Evolutionary conservation across 768 basidiomycete species (phyloP).

Genomic region (Termitomyces sp.): DNA sequence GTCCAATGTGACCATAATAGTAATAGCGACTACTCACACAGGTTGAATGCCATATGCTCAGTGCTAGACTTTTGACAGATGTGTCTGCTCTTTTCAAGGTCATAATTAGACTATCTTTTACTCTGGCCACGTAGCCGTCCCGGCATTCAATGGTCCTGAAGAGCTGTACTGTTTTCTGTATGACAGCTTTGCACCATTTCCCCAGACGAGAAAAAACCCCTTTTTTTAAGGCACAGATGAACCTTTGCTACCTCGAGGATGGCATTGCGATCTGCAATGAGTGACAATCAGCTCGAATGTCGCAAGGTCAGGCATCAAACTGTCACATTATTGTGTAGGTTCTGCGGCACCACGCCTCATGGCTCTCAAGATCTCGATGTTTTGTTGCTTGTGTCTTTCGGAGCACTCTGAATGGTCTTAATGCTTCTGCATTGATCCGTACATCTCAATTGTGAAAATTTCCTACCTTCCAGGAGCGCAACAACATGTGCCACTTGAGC

Average conservation of each 20-base stretch:
- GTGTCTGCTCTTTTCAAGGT: background rate
- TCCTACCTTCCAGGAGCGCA: constrained; percentile 11
- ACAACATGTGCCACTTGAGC: constrained; percentile 7
- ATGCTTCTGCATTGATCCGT: constrained; percentile 1
- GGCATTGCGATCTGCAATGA: background rate
- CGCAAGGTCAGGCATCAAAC: too few species aligned
- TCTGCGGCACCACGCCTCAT: background rate
- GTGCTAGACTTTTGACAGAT: background rate
- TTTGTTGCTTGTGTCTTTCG: constrained; percentile 1
- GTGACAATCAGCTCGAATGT: background rate
- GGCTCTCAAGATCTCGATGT: background rate
- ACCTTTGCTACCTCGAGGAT: too few species aligned
- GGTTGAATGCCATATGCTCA: background rate
- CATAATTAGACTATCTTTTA: background rate
- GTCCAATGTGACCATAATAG: background rate
- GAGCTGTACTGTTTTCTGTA: background rate
- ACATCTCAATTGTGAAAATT: background rate
- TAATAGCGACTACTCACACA: background rate
- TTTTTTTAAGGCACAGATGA: background rate
- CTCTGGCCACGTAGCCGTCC: background rate
- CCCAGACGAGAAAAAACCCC: background rate
- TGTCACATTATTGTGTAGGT: background rate
- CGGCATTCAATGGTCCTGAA: background rate
- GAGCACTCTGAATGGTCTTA: constrained; percentile 4
- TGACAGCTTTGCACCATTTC: too few species aligned